Evolutionary conservation across 176 grass and related monocot species (phyloP), one percentile per base, ranked within the genome.

Genomic region (Lolium multiflorum): DNA sequence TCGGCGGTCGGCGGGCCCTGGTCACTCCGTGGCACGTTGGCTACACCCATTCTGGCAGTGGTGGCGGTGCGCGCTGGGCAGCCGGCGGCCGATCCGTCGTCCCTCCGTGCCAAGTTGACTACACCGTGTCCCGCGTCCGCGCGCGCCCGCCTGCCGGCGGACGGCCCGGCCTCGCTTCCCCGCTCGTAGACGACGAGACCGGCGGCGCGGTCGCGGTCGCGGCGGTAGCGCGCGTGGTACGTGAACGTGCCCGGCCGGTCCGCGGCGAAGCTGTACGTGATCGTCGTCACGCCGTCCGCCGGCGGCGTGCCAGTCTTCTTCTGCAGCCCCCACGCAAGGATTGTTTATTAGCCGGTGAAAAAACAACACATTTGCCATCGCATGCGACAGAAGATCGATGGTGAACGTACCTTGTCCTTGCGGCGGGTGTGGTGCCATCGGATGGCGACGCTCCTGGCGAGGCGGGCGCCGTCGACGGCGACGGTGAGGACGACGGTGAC

Each of bases 161-260:
- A 71, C 18, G 68, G 69, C 68, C 18, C 0, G 9, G 69, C 69
- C 4, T 7, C 5, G 20, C 41, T 44, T 47, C 11, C 69, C 20
- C 43, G 41, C 41, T 6, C 20, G 18, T 71, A 28, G 28, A 28
- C 20, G 39, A 12, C 21, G 70, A 73, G 37, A 9, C 15, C 7
- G 16, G 67, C 4, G 37, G 37, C 37, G 9, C 67, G 67, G 38
- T 70, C 17, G 37, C 17, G 70, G 70, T 73, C n/a, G 41, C 11
- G 70, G 20, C 70, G 2, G 43, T 73, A 73, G n/a, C n/a, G 70
- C 70, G 70, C 70, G 11, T 13, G n/a, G 70, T 25, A 73, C 4
- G n/a, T 73, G n/a, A 73, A 73, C 5, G n/a, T 73, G 11, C 70
- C 70, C 43, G 70, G 70, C 70, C 43, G n/a, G 43, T 73, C 70